Conservation (phyloP, 371 early-diverging fungal genomes). For the Umbelopsis sp. region DNA sequence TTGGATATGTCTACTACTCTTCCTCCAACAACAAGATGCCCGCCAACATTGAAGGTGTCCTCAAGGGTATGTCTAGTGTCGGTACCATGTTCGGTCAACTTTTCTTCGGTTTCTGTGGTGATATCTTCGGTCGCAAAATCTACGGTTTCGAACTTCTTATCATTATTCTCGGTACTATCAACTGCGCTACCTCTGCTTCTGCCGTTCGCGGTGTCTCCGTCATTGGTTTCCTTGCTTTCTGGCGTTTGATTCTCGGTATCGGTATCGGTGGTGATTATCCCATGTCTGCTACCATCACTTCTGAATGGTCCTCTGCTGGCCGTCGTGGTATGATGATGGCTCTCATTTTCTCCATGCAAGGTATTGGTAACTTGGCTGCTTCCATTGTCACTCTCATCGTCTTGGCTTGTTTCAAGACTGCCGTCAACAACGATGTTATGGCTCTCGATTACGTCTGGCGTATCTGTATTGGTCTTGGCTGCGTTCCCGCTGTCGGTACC, state of each 20-base stretch:
- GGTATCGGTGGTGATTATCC: conserved; percentile 91
- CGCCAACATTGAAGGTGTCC: conserved; percentile 65
- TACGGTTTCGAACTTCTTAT: conserved; percentile 89
- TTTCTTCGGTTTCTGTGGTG: conserved; percentile 85
- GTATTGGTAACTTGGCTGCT: conserved; percentile 84
- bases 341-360: conserved; percentile 92
- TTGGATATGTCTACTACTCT: conserved; percentile 76
- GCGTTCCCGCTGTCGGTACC: conserved; percentile 82
- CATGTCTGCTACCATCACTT: conserved; percentile 82
- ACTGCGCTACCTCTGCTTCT: conserved; percentile 76
- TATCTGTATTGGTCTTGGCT: conserved; percentile 77
- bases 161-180: conserved; percentile 76
- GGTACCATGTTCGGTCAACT: conserved; percentile 89
- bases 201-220: conserved; percentile 70
- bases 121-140: conserved; percentile 82
- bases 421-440: conserved; percentile 62
- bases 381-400: conserved; percentile 71
- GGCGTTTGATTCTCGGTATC: conserved; percentile 84
- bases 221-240: conserved; percentile 74
- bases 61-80: conserved; percentile 82
- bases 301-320: conserved; percentile 82
- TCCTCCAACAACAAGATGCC: conserved; percentile 60
- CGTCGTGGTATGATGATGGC: conserved; percentile 73
- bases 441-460: conserved; percentile 91
- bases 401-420: conserved; percentile 71